These are phyloP conservation scores for Corymbia citriodora DNA, from an alignment of 441 rosid species.

Conservation along the genomic window DNA sequence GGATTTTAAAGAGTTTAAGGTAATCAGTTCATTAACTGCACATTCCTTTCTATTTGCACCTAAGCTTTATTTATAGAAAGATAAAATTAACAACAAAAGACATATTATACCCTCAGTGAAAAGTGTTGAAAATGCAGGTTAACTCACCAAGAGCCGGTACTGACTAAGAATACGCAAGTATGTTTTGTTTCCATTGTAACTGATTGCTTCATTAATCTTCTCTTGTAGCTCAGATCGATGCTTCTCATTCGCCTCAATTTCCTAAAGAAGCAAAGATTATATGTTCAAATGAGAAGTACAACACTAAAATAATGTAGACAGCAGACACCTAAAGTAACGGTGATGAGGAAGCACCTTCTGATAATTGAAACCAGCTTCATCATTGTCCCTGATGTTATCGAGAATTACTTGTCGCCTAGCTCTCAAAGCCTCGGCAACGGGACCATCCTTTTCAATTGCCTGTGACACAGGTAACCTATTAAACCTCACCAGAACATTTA, in stretches of 20 bases:
- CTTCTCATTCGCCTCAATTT: constrained; percentile 78
- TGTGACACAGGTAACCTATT: constrained; percentile 2
- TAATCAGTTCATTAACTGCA: background rate
- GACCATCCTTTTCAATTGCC: constrained; percentile 61
- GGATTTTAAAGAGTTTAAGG: background rate
- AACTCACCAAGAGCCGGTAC: constrained; percentile 87
- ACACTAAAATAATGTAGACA: background rate
- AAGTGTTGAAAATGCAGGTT: background rate
- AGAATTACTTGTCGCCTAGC: constrained; percentile 85
- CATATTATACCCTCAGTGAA: background rate
- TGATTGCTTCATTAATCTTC: constrained; percentile 84
- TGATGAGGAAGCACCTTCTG: constrained; percentile 45
- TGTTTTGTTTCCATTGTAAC: constrained; percentile 71
- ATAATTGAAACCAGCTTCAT: constrained; percentile 81
- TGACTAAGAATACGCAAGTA: constrained; percentile 86
- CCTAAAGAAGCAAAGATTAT: constrained; percentile 26
- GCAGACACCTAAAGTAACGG: constrained; percentile 1
- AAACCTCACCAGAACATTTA: background rate
- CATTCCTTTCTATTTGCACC: background rate
- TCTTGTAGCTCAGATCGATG: constrained; percentile 69
- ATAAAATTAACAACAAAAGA: background rate
- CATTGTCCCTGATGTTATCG: constrained; percentile 94
- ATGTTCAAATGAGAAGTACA: background rate
- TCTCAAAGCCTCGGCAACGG: constrained; percentile 53
- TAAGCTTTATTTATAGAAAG: background rate